Percentiles rank a stretch among this genome's conserved stretches.
Conservation (phyloP, 768 basidiomycete species). For the Kwoniella shandongensis region DNA sequence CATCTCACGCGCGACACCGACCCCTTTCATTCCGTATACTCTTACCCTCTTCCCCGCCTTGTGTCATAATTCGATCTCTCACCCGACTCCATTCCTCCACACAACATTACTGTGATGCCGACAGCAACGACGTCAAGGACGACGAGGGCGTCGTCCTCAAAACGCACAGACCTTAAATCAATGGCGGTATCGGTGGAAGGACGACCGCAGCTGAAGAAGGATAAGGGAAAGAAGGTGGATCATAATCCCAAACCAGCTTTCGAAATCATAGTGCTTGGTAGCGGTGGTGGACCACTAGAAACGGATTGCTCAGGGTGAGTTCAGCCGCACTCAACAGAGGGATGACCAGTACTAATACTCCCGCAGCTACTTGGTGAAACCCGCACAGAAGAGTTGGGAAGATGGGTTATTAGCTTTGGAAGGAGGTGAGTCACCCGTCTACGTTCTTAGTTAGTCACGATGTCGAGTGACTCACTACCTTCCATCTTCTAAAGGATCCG, state of each 20-base stretch:
- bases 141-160: no score
- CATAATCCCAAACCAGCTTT: conserved; percentile 35
- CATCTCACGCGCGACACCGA: no score
- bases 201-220: neutral
- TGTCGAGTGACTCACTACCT: no score
- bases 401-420: conserved; percentile 82
- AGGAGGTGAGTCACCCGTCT: conserved; percentile 68
- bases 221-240: neutral
- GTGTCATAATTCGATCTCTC: no score
- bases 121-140: no score
- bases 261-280: conserved; percentile 58
- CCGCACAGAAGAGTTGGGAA: conserved; percentile 65
- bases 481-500: conserved; percentile 65
- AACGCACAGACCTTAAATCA: no score
- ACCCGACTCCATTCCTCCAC: no score
- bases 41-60: no score
- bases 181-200: no score
- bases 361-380: conserved; percentile 82
- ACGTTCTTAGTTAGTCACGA: no score
- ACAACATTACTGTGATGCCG: no score
- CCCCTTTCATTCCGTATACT: no score
- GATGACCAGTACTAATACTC: conserved; percentile 9
- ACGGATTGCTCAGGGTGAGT: conserved; percentile 82
- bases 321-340: neutral
- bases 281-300: conserved; percentile 87